These are phyloP conservation scores for Apostasia shenzhenica DNA, from an alignment of 106 monocot genomes.

Conservation along the genomic window DNA sequence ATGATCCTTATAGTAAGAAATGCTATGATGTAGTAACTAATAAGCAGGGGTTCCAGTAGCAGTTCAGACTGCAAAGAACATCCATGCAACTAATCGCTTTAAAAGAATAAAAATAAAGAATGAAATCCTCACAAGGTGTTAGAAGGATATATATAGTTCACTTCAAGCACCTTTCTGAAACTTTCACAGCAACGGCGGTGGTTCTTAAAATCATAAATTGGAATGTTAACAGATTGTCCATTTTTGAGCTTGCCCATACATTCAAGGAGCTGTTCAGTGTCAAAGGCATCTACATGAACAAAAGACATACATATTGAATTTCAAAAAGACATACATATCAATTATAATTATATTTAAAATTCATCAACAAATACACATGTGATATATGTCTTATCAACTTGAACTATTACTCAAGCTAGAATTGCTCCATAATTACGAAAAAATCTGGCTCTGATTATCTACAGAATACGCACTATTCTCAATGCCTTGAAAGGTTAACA, in stretches of 20 bases:
- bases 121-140: background rate
- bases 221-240: constrained; percentile 81
- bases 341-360: background rate
- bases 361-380: too few relatives aligned
- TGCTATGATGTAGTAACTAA: too few relatives aligned
- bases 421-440: too few relatives aligned
- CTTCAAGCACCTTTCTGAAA: constrained; percentile 68
- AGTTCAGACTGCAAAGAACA: background rate
- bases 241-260: constrained; percentile 78
- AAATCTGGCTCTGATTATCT: too few relatives aligned
- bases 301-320: background rate
- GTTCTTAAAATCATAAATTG: constrained; percentile 96
- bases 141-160: background rate
- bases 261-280: constrained; percentile 87
- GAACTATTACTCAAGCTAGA: too few relatives aligned
- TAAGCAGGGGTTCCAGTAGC: too few relatives aligned
- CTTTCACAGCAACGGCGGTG: constrained; percentile 73
- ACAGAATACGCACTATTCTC: too few relatives aligned
- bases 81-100: background rate
- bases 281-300: constrained; percentile 83
- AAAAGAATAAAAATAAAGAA: background rate
- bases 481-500: too few relatives aligned
- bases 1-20: background rate
- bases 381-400: too few relatives aligned
- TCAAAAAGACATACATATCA: background rate